Conservation (phyloP, 768 basidiomycete species). For the Austroboletus eburneus region DNA sequence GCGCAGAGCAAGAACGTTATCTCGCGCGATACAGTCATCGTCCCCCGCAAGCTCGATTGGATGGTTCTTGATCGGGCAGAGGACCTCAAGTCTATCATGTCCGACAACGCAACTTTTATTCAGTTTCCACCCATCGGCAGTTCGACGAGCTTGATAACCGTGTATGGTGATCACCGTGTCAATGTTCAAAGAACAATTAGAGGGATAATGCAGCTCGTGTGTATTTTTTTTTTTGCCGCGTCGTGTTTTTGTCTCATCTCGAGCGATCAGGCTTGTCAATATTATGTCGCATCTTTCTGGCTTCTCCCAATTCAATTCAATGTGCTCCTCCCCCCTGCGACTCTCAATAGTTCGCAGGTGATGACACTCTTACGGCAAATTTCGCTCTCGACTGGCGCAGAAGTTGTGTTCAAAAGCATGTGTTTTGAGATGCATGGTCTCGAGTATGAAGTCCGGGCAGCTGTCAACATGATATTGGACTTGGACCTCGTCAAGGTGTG, state of each 20-base stretch:
- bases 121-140: conserved; percentile 91
- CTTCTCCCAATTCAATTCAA: conserved; percentile 92
- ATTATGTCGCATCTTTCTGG: conserved; percentile 97
- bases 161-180: conserved; percentile 90
- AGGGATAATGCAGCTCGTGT: conserved; percentile 89
- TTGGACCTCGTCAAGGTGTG: conserved; percentile 86
- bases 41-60: conserved; percentile 98
- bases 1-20: conserved; percentile 81
- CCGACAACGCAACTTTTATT: conserved; percentile 94
- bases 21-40: conserved; percentile 88
- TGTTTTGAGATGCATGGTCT: conserved; percentile 96
- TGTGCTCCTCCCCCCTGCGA: conserved; percentile 78
- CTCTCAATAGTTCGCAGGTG: conserved; percentile 78
- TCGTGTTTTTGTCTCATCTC: conserved; percentile 19
- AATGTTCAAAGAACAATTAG: conserved; percentile 93
- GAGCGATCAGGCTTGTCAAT: conserved; percentile 74
- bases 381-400: conserved; percentile 82
- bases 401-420: conserved; percentile 95
- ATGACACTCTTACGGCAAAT: conserved; percentile 84
- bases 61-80: conserved; percentile 96
- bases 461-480: conserved; percentile 83
- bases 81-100: conserved; percentile 89
- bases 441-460: conserved; percentile 85
- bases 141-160: conserved; percentile 87
- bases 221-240: conserved; percentile 29